Base-by-base conservation (phyloP, 108 stramenopile species). In the Cyclotella atomus region DNA sequence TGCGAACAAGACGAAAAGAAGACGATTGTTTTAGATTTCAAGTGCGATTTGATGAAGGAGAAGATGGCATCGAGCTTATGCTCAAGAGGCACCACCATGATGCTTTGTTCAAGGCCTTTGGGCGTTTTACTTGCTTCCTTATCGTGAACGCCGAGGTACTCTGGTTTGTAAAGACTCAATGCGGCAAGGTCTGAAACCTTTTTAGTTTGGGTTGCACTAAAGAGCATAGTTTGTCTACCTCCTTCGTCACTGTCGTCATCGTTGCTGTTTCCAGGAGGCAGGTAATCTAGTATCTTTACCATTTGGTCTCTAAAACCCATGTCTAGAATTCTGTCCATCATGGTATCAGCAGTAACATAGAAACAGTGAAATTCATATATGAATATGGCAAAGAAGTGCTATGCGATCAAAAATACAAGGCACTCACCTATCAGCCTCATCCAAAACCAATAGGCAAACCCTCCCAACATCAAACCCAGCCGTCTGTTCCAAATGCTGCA, bases 401-500 rank as follows among this genome's bases (percentile, higher is more conserved):
- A n/a, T n/a, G n/a, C n/a, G n/a, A n/a, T n/a, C n/a, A n/a, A n/a
- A n/a, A n/a, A n/a, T n/a, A n/a, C n/a, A n/a, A n/a, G n/a, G n/a
- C n/a, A n/a, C n/a, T n/a, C n/a, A n/a, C 61, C 61, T 83, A 81
- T 99, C 99, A 4, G 98, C 98, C 84, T 99, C 99, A 70, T 99
- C 99, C 62, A 99, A 73, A 12, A 99, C 97, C 32, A 99, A 75
- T 57, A 98, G 85, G 68, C 90, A 85, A 14, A 99, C 65, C n/a
- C 83, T 61, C 49, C 84, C 81, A 1, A 90, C 87, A 75, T 97
- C 95, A 61, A 99, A 95, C 19, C 91, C 96, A 2, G 94, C 93
- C 29, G 98, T 98, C 72, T 98, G 96, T 81, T 99, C 98, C 67
- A 98, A 84, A 85, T 99, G 99, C 86, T 98, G 97, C 74, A 99